These are phyloP conservation scores for Claviceps arundinis DNA, from an alignment of 2,329 filamentous ascomycete species.

Conservation along the genomic window DNA sequence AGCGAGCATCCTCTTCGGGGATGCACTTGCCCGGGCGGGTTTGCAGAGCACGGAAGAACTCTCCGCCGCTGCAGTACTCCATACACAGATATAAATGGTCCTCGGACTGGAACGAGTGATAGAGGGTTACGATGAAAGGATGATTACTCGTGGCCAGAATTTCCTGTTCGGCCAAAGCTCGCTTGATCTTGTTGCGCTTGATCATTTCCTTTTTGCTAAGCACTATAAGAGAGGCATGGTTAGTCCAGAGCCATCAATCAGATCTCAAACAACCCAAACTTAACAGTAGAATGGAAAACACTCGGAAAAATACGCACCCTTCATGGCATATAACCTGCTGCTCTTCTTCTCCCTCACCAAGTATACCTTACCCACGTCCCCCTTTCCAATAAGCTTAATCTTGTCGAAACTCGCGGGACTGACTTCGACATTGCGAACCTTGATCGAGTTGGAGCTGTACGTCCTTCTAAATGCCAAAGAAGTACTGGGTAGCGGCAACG, in stretches of 20 bases:
- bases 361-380: constrained; percentile 97
- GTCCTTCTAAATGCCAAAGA: constrained; percentile 77
- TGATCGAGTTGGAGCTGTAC: constrained; percentile 98
- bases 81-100: constrained; percentile 99
- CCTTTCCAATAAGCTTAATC: constrained; percentile 98
- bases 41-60: constrained; percentile 95
- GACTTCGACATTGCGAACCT: constrained; percentile 93
- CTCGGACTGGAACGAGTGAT: constrained; percentile 98
- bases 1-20: constrained; percentile 87
- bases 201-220: constrained; percentile 99
- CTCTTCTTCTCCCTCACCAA: constrained; percentile 97
- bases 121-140: constrained; percentile 95
- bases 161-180: constrained; percentile 91
- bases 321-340: constrained; percentile 91
- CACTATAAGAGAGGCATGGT: constrained; percentile 39
- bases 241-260: background rate
- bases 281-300: no score
- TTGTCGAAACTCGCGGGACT: constrained; percentile 95
- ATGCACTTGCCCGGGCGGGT: constrained; percentile 96
- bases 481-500: constrained; percentile 53
- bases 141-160: constrained; percentile 98
- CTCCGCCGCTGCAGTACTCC: constrained; percentile 98
- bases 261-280: background rate
- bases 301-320: constrained; percentile 47
- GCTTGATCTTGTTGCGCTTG: constrained; percentile 99